Evolutionary conservation across 345 rosid species (phyloP).

Genomic region (Rhodamnia argentea): DNA sequence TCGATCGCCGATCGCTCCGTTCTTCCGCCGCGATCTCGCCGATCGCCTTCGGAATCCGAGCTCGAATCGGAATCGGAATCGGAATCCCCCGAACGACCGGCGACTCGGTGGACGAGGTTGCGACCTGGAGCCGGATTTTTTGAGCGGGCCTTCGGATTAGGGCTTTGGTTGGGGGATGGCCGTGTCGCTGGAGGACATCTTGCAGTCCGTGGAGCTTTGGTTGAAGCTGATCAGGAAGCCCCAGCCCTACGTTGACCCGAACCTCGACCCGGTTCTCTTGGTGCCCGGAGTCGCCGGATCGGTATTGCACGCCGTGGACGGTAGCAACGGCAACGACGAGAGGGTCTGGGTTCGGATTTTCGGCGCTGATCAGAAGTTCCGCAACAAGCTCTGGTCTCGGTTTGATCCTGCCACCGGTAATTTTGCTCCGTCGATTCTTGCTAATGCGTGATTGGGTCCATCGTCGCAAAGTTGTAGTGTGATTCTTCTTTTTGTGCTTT

Average conservation of each 20-base stretch:
- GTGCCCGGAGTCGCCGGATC: slow-evolving; percentile 95
- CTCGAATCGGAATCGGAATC: too few species aligned
- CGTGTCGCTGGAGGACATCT: slow-evolving; percentile 54
- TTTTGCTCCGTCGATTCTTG: background rate
- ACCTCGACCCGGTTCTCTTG: slow-evolving; percentile 80
- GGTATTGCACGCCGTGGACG: slow-evolving; percentile 64
- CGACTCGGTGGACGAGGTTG: background rate
- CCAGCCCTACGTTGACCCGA: slow-evolving; percentile 63
- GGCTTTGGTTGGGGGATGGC: slow-evolving; percentile 26
- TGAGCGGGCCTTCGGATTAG: background rate
- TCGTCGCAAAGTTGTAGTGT: background rate
- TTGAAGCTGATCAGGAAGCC: slow-evolving; percentile 40
- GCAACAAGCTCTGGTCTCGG: slow-evolving; percentile 90
- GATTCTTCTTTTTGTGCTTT: background rate
- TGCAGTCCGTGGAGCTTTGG: slow-evolving; percentile 65
- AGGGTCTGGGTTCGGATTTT: slow-evolving; percentile 89
- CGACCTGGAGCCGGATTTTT: too few species aligned
- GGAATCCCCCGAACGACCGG: background rate
- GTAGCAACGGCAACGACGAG: slow-evolving; percentile 43
- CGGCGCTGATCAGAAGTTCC: slow-evolving; percentile 59
- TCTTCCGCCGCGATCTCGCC: background rate
- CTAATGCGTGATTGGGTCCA: background rate
- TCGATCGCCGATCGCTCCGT: background rate
- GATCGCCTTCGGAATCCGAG: background rate
- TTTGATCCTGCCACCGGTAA: slow-evolving; percentile 78